A percentile compares a stretch with the other conserved stretches of the same genome.
These are phyloP conservation scores for Zygotorulaspora sp. DNA, from an alignment of 805 yeast genomes.

Conservation along the genomic window DNA sequence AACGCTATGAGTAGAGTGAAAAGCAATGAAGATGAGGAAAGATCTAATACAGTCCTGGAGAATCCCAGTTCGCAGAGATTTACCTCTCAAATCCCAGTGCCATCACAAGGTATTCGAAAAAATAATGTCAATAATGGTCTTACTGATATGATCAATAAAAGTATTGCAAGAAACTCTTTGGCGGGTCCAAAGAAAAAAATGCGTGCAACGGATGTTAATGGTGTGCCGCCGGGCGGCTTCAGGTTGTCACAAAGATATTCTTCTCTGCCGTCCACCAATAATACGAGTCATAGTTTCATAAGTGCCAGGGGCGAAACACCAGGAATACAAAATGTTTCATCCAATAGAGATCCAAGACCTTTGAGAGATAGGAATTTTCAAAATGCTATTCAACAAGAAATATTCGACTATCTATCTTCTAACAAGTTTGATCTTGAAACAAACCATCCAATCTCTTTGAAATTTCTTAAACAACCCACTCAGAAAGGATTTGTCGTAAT, in stretches of 20 bases:
- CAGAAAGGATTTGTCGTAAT: constrained; percentile 78
- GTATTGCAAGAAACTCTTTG: constrained; percentile 19
- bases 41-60: constrained; percentile 15
- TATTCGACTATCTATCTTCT: constrained; percentile 56
- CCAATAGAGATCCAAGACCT: constrained; percentile 64
- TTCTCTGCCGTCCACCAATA: constrained; percentile 10
- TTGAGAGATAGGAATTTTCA: constrained; percentile 69
- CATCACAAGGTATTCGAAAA: constrained; percentile 19
- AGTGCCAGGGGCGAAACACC: constrained; percentile 5
- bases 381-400: constrained; percentile 57
- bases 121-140: constrained; percentile 23
- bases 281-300: constrained; percentile 1
- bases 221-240: constrained; percentile 11
- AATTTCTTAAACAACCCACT: constrained; percentile 70
- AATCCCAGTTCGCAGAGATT: constrained; percentile 23
- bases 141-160: constrained; percentile 27
- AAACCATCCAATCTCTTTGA: constrained; percentile 61
- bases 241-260: constrained; percentile 22
- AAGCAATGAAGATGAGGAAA: not conserved
- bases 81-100: constrained; percentile 26
- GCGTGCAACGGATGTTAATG: constrained; percentile 21
- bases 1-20: not conserved
- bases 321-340: not conserved
- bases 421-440: constrained; percentile 72
- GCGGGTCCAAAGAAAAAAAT: constrained; percentile 14